Evolutionary conservation across 2,329 filamentous ascomycete genomes (phyloP).

Genomic region (Talaromyces rugulosus): DNA sequence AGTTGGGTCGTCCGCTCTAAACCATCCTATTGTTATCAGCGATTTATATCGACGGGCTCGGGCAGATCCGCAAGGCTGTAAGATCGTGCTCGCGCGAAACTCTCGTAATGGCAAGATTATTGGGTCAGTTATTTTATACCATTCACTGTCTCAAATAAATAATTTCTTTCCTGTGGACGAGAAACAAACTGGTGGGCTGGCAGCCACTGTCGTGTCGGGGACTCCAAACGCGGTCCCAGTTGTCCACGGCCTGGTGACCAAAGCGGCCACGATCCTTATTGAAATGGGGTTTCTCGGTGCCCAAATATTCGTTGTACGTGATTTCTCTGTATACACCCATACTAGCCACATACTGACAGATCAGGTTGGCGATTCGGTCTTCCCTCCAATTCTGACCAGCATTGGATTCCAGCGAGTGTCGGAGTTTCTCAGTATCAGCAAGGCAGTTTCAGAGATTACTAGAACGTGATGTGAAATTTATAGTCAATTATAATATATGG

Average conservation of each 20-base stretch:
- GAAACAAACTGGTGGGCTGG: slow-evolving; percentile 5
- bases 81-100: slow-evolving; percentile 7
- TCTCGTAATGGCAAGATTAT: slow-evolving; percentile 6
- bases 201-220: slow-evolving; percentile 3
- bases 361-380: slow-evolving; percentile 10
- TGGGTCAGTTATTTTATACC: slow-evolving; percentile 9
- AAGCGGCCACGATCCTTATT: slow-evolving; percentile 3
- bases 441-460: background rate
- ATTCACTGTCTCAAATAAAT: slow-evolving; percentile 9
- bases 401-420: slow-evolving; percentile 11
- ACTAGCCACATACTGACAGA: background rate
- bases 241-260: slow-evolving; percentile 7
- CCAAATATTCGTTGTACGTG: slow-evolving; percentile 9
- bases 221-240: background rate
- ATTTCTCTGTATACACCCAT: background rate
- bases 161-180: slow-evolving; percentile 9
- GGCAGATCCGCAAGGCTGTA: slow-evolving; percentile 10
- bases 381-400: slow-evolving; percentile 5
- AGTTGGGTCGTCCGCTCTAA: slow-evolving; percentile 4
- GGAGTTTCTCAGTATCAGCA: slow-evolving; percentile 12
- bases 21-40: slow-evolving; percentile 6
- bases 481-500: background rate
- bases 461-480: background rate
- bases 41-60: slow-evolving; percentile 8
- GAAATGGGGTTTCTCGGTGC: slow-evolving; percentile 12